Percentiles rank a stretch among this genome's conserved stretches.
phyloP scores from a whole-genome alignment of 345 rosid genomes.

The Eucalyptus tenuipes region DNA sequence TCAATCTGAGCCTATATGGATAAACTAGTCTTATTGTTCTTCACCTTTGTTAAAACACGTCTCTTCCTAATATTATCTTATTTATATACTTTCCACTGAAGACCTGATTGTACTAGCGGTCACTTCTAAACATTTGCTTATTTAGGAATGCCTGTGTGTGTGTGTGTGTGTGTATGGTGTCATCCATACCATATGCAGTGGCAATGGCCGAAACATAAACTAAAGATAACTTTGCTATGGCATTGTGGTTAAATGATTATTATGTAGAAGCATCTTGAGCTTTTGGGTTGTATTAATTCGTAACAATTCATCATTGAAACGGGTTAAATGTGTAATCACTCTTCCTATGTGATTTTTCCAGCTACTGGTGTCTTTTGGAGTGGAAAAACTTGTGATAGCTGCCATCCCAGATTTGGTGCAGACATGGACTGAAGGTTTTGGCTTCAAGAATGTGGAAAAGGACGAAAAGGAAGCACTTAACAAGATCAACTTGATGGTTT shows the following conservation, averaged over 20 bases:
- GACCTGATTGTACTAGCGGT: neutral
- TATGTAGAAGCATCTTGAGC: neutral
- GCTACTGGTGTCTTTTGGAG: constrained; percentile 69
- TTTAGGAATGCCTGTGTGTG: neutral
- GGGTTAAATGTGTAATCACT: neutral
- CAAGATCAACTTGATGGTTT: constrained; percentile 69
- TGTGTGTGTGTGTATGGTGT: neutral
- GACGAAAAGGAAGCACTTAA: constrained; percentile 49
- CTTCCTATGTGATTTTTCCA: constrained; percentile 1
- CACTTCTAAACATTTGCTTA: neutral
- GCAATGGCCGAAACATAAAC: neutral
- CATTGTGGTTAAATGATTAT: neutral
- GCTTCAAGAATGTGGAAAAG: constrained; percentile 43
- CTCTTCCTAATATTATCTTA: neutral
- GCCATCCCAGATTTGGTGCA: constrained; percentile 76
- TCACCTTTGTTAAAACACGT: neutral
- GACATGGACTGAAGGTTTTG: constrained; percentile 87
- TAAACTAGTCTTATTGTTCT: neutral
- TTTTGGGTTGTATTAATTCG: neutral
- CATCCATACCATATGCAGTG: neutral
- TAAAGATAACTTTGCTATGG: neutral
- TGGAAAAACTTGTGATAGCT: constrained; percentile 78
- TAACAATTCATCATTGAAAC: neutral
- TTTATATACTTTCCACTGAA: neutral
- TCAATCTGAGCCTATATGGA: neutral